phyloP scores from a whole-genome alignment of 2,329 filamentous ascomycete species.

The Calonectria pauciramosa region DNA sequence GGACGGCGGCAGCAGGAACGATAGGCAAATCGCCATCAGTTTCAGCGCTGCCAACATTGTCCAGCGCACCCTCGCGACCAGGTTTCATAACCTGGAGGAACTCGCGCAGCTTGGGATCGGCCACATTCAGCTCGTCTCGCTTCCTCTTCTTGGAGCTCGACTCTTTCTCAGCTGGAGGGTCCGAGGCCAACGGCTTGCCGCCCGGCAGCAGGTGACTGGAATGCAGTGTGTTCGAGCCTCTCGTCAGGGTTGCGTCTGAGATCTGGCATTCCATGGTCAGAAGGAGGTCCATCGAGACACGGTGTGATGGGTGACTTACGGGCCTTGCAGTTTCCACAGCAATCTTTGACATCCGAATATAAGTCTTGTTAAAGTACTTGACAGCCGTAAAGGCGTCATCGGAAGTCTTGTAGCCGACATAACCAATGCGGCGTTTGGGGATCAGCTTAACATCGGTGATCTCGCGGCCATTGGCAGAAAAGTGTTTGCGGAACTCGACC shows the following conservation, averaged over 20 bases:
- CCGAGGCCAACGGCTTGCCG: conserved; percentile 31
- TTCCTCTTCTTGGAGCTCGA: conserved; percentile 76
- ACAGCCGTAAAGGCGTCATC: conserved; percentile 86
- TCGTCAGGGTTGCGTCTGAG: conserved; percentile 58
- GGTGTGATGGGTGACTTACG: conserved; percentile 60
- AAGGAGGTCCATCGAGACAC: conserved; percentile 37
- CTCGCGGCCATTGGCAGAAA: conserved; percentile 77
- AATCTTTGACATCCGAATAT: conserved; percentile 96
- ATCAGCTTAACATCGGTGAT: conserved; percentile 96
- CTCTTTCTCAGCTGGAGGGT: conserved; percentile 47
- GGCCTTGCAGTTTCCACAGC: conserved; percentile 89
- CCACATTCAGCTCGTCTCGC: conserved; percentile 68
- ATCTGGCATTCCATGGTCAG: conserved; percentile 58
- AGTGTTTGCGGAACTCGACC: conserved; percentile 90
- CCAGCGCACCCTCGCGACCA: conserved; percentile 51
- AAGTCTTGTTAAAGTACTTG: conserved; percentile 95
- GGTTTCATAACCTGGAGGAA: conserved; percentile 87
- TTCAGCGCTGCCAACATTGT: conserved; percentile 46
- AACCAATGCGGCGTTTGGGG: conserved; percentile 90
- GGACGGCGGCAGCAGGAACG: conserved; percentile 53
- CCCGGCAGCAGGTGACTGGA: conserved; percentile 38
- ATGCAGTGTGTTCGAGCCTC: conserved; percentile 44
- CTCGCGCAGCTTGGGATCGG: conserved; percentile 87
- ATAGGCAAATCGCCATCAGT: conserved; percentile 36
- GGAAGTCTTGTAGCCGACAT: conserved; percentile 90